Conservation (phyloP, 495 filamentous ascomycete species). For the Talaromyces wortmannii region DNA sequence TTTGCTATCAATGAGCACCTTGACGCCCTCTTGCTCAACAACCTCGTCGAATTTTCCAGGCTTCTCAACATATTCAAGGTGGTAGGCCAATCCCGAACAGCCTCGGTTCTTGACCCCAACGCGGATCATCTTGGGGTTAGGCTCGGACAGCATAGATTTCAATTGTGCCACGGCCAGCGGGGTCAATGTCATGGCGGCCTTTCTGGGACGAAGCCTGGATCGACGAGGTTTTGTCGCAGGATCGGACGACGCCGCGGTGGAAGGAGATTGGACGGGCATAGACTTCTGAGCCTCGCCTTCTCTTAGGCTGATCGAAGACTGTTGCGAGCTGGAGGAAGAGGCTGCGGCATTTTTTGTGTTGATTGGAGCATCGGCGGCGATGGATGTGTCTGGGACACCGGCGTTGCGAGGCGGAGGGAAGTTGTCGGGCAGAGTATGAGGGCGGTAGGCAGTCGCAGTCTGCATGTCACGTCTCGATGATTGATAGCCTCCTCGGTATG, state of each 20-base stretch:
- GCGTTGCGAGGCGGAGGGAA: conserved; percentile 63
- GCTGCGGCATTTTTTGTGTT: conserved; percentile 3
- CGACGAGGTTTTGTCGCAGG: conserved; percentile 41
- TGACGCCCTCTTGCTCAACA: conserved; percentile 93
- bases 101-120: conserved; percentile 91
- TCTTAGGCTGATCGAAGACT: conserved; percentile 27
- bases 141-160: conserved; percentile 64
- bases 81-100: conserved; percentile 94
- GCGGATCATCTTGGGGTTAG: conserved; percentile 84
- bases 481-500: conserved; percentile 43
- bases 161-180: conserved; percentile 71
- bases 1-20: conserved; percentile 93
- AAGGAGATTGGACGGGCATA: conserved; percentile 21
- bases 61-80: conserved; percentile 92
- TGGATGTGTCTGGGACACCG: conserved; percentile 47
- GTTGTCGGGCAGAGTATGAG: conserved; percentile 58
- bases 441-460: conserved; percentile 70
- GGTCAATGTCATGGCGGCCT: conserved; percentile 86
- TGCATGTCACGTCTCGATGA: conserved; percentile 61
- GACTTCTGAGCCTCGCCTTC: conserved; percentile 64
- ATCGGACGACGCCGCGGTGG: conserved; percentile 22
- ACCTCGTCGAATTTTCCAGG: conserved; percentile 80
- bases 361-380: conserved; percentile 12
- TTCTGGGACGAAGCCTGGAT: conserved; percentile 70
- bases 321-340: conserved; percentile 5